Evolutionary conservation across 2,329 filamentous ascomycete species (phyloP).

Genomic region (Bipolaris oryzae): DNA sequence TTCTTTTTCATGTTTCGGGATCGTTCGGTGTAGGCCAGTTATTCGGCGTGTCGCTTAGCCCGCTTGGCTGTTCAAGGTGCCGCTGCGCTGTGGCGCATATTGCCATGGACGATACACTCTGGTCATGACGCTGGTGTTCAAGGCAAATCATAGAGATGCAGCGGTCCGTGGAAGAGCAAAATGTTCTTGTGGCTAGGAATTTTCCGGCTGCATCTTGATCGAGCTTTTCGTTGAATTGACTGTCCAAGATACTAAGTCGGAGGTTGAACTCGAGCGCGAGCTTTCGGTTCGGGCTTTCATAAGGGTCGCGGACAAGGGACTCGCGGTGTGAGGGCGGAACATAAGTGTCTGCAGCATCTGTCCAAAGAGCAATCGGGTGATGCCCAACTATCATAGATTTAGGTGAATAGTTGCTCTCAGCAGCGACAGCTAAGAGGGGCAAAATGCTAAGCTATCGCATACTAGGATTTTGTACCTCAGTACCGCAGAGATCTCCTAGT

Average conservation of each 20-base stretch:
- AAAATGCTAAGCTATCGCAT: no score
- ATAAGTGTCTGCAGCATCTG: neutral
- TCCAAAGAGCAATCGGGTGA: conserved; percentile 15
- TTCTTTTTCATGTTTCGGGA: no score
- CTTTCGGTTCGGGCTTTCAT: conserved; percentile 44
- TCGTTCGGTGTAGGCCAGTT: conserved; percentile 71
- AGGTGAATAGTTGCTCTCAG: no score
- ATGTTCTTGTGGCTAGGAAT: no score
- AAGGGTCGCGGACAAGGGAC: conserved; percentile 30
- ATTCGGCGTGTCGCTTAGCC: conserved; percentile 67
- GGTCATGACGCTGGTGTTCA: no score
- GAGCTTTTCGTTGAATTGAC: conserved; percentile 62
- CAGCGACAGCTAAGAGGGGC: neutral
- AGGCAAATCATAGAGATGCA: no score
- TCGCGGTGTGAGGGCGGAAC: conserved; percentile 32
- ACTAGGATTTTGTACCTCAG: no score
- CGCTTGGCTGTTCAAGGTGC: no score
- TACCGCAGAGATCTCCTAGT: no score
- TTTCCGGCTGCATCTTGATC: conserved; percentile 67
- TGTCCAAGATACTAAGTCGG: conserved; percentile 51
- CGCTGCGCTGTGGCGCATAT: no score
- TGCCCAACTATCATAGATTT: neutral
- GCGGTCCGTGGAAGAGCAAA: no score
- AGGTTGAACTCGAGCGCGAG: conserved; percentile 51
- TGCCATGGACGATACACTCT: no score